Base-by-base conservation (phyloP, 139 green algal species). In the Chara braunii region DNA sequence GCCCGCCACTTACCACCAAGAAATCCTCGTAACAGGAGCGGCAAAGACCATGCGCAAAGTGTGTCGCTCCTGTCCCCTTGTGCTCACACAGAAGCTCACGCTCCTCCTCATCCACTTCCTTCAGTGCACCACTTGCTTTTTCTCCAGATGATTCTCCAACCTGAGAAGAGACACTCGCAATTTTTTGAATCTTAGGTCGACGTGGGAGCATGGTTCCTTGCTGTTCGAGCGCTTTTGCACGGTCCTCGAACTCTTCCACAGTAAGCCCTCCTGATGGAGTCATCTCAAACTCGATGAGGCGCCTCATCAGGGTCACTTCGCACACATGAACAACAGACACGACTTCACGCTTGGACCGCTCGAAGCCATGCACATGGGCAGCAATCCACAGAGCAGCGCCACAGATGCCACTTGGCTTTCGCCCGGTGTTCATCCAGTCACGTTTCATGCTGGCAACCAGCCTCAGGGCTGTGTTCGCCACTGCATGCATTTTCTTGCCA, bases 381-480 rank as follows among this genome's bases (percentile, higher is more conserved):
- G 92, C 89, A 35, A 98, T 85, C 78, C 88, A 96, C 23, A 98
- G 83, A 18, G 90, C 92, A 4, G 92, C 92, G 2, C 92, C 92
- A 66, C 92, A 98, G 30, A 98, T 80, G 37, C 92, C 92, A 32
- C 59, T 80, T 3, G 91, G 91, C 14, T 86, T 74, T 4, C 92
- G 74, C 3, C 93, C 93, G 11, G 91, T 96, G 57, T 75, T 52
- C 60, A 99, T 95, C 93, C 93, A 99, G 82, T 99, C 93, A 0
- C 93, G 84, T 80, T 99, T 99, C 93, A 99, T 99, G 68, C 77
- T 85, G 3, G 72, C 67, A 2, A 97, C 86, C 62, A 98, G 83
- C 24, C 86, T 80, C 64, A 95, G 75, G 1, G 89, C 86, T 5
- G 92, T 96, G 80, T 85, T 85, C 28, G 72, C 71, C 22, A 97